Evolutionary conservation across 768 basidiomycete species (phyloP).

Genomic region (Psilocybe cubensis): DNA sequence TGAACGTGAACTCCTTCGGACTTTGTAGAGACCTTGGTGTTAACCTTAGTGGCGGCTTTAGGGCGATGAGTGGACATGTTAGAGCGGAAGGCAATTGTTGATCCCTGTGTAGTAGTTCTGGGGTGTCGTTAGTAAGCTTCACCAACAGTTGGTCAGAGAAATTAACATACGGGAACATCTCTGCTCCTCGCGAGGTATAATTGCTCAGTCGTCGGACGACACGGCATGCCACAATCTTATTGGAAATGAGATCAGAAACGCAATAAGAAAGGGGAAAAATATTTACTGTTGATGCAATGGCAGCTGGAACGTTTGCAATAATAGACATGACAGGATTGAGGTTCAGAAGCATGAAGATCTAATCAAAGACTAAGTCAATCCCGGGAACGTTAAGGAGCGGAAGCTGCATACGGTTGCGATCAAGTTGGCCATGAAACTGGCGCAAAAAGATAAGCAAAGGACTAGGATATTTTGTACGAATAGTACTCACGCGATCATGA

Average conservation of each 20-base stretch:
- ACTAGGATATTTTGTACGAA: too few species aligned
- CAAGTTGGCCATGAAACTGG: constrained; percentile 69
- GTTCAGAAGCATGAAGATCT: constrained; percentile 68
- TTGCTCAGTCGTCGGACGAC: constrained; percentile 69
- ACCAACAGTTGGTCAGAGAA: background rate
- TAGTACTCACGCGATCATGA: constrained; percentile 67
- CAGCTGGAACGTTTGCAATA: constrained; percentile 74
- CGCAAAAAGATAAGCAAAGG: background rate
- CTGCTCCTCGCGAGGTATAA: constrained; percentile 51
- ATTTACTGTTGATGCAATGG: constrained; percentile 65
- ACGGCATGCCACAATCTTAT: constrained; percentile 63
- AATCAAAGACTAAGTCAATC: constrained; percentile 2
- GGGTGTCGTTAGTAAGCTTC: constrained; percentile 6
- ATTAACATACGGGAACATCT: constrained; percentile 56
- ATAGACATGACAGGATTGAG: constrained; percentile 76
- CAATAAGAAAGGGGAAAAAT: background rate
- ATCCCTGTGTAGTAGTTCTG: constrained; percentile 47
- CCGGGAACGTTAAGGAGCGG: too few species aligned
- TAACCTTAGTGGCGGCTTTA: constrained; percentile 25
- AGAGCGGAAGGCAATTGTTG: constrained; percentile 64
- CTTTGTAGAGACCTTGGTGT: constrained; percentile 37
- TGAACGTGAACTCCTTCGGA: constrained; percentile 64
- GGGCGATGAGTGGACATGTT: constrained; percentile 35
- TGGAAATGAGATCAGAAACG: background rate
- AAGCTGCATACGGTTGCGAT: constrained; percentile 57